Evolutionary conservation across 768 basidiomycete species (phyloP).

Genomic region (Pleurotus pulmonarius): DNA sequence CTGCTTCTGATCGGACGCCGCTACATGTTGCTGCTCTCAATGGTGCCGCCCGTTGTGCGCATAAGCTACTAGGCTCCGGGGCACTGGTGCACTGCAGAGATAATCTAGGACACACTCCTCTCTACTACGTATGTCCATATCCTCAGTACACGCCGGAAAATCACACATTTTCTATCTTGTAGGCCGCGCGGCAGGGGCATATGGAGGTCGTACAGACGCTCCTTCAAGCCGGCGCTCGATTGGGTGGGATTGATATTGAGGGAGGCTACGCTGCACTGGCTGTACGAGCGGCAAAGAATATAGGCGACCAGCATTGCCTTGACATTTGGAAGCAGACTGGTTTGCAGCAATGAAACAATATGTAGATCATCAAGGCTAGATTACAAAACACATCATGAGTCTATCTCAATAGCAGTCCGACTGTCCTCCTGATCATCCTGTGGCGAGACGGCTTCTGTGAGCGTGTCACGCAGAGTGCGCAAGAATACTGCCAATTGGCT

Average conservation of each 20-base stretch:
- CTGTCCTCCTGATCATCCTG: constrained; percentile 26
- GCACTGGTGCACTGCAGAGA: constrained; percentile 84
- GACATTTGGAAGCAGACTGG: constrained; percentile 59
- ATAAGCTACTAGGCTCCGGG: constrained; percentile 61
- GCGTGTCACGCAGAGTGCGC: constrained; percentile 51
- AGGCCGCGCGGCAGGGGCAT: constrained; percentile 78
- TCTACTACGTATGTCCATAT: constrained; percentile 65
- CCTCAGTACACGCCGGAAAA: too few relatives aligned
- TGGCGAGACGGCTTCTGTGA: constrained; percentile 27
- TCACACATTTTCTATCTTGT: neutral
- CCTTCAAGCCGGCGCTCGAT: constrained; percentile 68
- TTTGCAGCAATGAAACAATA: constrained; percentile 17
- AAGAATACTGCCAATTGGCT: constrained; percentile 68
- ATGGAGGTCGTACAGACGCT: constrained; percentile 57
- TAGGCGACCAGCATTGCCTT: constrained; percentile 40
- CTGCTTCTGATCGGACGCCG: constrained; percentile 68
- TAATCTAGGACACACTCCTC: constrained; percentile 72
- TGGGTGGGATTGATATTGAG: constrained; percentile 69
- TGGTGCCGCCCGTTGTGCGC: constrained; percentile 44
- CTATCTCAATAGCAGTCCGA: constrained; percentile 20
- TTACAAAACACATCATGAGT: constrained; percentile 13
- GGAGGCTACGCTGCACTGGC: constrained; percentile 55
- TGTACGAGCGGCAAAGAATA: constrained; percentile 26
- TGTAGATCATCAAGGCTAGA: neutral
- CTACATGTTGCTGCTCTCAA: constrained; percentile 77